Percentiles rank a stretch among this genome's conserved stretches.
These are phyloP conservation scores for Sugiyamaella sp. DNA, from an alignment of 1,139 yeast species.

Conservation along the genomic window DNA sequence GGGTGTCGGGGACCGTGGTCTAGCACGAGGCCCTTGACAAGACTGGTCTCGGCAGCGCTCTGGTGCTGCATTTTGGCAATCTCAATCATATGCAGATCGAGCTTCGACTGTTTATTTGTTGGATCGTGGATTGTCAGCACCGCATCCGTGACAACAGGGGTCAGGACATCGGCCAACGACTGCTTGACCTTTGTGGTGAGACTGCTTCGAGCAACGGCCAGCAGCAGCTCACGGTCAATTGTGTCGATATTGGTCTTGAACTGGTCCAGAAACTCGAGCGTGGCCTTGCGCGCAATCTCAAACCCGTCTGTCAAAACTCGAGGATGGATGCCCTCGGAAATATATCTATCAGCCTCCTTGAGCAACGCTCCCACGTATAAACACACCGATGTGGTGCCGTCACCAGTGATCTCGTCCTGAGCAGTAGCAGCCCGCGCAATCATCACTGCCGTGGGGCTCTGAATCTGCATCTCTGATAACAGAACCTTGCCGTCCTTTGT, in stretches of 20 bases:
- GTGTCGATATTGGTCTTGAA: conserved; percentile 50
- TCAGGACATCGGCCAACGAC: conserved; percentile 75
- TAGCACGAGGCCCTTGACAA: conserved; percentile 85
- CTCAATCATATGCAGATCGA: conserved; percentile 97
- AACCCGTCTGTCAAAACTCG: conserved; percentile 93
- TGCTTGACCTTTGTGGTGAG: conserved; percentile 80
- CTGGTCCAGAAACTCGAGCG: conserved; percentile 66
- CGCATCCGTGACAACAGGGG: conserved; percentile 97
- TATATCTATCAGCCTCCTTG: conserved; percentile 91
- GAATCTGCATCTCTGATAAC: conserved; percentile 96
- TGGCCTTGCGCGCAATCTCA: conserved; percentile 80
- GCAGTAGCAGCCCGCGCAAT: conserved; percentile 98
- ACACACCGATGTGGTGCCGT: conserved; percentile 98
- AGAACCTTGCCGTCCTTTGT: conserved; percentile 97
- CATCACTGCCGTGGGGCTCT: conserved; percentile 99
- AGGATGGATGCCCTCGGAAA: conserved; percentile 95
- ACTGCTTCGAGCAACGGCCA: conserved; percentile 91
- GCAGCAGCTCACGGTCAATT: conserved; percentile 80
- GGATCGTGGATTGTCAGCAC: conserved; percentile 71
- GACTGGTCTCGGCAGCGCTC: conserved; percentile 77
- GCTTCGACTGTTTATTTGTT: conserved; percentile 50
- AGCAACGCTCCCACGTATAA: conserved; percentile 91
- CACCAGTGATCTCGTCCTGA: conserved; percentile 98
- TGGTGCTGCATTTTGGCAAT: conserved; percentile 98
- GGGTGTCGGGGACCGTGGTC: conserved; percentile 99